Evolutionary conservation across 2,329 filamentous ascomycete species (phyloP).

Genomic region (Lachnellula arida): DNA sequence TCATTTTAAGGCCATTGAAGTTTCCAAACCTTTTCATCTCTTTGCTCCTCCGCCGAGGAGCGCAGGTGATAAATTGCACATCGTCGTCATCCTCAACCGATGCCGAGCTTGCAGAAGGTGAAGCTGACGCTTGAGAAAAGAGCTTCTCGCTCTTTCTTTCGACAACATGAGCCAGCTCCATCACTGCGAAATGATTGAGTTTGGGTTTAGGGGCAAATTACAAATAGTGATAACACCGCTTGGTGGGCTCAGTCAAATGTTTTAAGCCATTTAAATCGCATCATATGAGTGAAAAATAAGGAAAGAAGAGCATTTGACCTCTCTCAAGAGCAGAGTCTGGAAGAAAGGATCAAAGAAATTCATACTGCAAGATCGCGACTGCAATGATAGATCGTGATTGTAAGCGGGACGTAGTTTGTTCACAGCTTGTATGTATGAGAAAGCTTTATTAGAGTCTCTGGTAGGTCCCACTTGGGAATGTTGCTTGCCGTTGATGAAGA

Average conservation of each 20-base stretch:
- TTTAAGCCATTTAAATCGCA: background rate
- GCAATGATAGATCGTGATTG: background rate
- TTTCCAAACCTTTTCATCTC: slow-evolving; percentile 31
- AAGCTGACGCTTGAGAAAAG: too few relatives aligned
- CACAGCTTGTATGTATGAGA: background rate
- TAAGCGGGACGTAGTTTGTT: too few relatives aligned
- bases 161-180: too few relatives aligned
- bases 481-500: too few relatives aligned
- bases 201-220: background rate
- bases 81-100: slow-evolving; percentile 37
- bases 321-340: background rate
- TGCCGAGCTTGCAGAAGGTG: too few relatives aligned
- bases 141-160: too few relatives aligned
- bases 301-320: background rate
- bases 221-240: background rate
- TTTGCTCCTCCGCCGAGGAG: slow-evolving; percentile 38
- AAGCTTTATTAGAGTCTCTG: background rate
- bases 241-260: background rate
- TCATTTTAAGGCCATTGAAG: background rate
- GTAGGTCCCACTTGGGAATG: too few relatives aligned
- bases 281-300: background rate
- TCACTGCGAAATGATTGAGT: too few relatives aligned
- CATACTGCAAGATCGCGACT: slow-evolving; percentile 3
- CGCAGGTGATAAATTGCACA: slow-evolving; percentile 41
- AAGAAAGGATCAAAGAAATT: slow-evolving; percentile 4